These are phyloP conservation scores for Umbilicaria muhlenbergii DNA, from an alignment of 495 filamentous ascomycete genomes.

Conservation along the genomic window DNA sequence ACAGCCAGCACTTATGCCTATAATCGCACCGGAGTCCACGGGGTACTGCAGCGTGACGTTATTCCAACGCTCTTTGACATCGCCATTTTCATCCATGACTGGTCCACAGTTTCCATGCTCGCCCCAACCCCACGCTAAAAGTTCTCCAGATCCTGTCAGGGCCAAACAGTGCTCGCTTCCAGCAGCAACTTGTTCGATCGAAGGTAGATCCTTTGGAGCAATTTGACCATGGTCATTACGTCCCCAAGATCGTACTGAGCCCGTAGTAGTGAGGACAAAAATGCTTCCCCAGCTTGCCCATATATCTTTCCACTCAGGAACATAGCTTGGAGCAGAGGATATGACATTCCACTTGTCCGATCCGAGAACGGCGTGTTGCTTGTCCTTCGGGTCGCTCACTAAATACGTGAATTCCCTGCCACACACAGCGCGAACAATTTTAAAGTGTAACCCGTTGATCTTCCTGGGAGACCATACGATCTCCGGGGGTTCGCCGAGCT, in stretches of 20 bases:
- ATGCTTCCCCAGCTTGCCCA: constrained; percentile 71
- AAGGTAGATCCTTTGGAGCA: constrained; percentile 38
- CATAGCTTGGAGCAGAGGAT: constrained; percentile 19
- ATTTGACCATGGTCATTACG: constrained; percentile 73
- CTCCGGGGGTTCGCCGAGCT: constrained; percentile 42
- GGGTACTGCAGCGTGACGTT: constrained; percentile 33
- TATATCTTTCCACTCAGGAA: constrained; percentile 38
- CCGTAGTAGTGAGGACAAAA: constrained; percentile 45
- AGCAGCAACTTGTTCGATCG: constrained; percentile 42
- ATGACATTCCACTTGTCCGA: constrained; percentile 52
- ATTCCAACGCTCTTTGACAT: constrained; percentile 50
- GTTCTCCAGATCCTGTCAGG: constrained; percentile 36
- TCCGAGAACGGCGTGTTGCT: constrained; percentile 46
- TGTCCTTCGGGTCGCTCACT: constrained; percentile 32
- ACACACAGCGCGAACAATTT: constrained; percentile 47
- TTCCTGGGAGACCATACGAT: constrained; percentile 41
- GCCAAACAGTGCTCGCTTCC: constrained; percentile 82
- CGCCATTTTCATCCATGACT: constrained; percentile 38
- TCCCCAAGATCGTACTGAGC: constrained; percentile 50
- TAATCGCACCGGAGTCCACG: constrained; percentile 18
- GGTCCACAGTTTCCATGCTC: constrained; percentile 94
- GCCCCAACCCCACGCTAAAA: constrained; percentile 86
- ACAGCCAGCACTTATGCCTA: constrained; percentile 62
- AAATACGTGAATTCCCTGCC: constrained; percentile 72
- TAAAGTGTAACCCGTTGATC: constrained; percentile 39